Evolutionary conservation across 495 filamentous ascomycete genomes (phyloP), one percentile per base, ranked within the genome.

Genomic region (Tetracladium marchalianum): DNA sequence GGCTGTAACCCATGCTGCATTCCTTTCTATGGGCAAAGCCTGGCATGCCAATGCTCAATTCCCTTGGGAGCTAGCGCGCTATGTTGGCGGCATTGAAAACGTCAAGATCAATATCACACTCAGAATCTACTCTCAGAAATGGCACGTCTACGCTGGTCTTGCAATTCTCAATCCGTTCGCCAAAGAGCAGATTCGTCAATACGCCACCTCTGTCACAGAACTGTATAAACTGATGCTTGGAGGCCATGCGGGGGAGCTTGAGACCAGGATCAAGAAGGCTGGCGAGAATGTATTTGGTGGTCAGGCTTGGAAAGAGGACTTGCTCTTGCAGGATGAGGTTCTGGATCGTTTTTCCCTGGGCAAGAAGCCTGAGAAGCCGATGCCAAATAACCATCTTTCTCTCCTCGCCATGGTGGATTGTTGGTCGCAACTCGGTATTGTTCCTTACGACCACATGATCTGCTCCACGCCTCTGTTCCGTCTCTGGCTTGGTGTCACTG

Each of bases 371-470:
- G 53, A 56, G n/a, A 54, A 53, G 11, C 69, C 80, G 0, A 70
- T 82, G 15, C 87, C 83, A 19, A 98, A 98, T 64, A 96, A 87
- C 56, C 92, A 98, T 62, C 70, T 98, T 27, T 85, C 78, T 65
- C 75, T 98, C 40, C 76, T 98, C 33, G 93, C 90, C n/a, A 98
- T 98, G 77, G 92, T 97, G 22, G 92, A 98, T 66, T 97, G 88
- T 65, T 98, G 92, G 92, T 90, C 81, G 63, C 84, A 84, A 48
- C 71, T 95, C 11, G 85, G 81, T 31, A 98, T 95, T 51, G 84
- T 92, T 31, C 92, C 92, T 1, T 98, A 97, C 62, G 90, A 97
- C 63, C 92, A 98, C 68, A 96, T 97, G 88, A 95, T 98, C 54
- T 98, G 92, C 67, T 94, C 87, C 11, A 98, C 92, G 11, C 92